Conservation (phyloP, 2,329 filamentous ascomycete species). For the Colletotrichum cereale region DNA sequence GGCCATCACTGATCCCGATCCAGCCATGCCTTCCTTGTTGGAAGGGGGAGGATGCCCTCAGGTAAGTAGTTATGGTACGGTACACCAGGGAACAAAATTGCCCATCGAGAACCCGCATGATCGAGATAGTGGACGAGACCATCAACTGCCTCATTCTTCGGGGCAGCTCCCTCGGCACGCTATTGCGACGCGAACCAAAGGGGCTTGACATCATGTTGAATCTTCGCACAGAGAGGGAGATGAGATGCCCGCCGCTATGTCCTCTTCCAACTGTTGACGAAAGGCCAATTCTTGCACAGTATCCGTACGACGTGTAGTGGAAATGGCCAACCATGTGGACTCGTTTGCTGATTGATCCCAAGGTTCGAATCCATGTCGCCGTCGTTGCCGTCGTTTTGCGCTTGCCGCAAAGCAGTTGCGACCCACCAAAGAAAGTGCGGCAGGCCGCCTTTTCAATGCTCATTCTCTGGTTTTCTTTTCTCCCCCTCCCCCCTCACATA, state of each 20-base stretch:
- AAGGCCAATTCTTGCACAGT: neutral
- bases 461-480: neutral
- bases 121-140: neutral
- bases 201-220: neutral
- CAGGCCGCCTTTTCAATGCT: constrained; percentile 1
- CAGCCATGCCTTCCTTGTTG: neutral
- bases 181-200: neutral
- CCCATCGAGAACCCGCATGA: neutral
- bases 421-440: constrained; percentile 31
- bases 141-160: neutral
- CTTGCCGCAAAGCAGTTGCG: constrained; percentile 6
- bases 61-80: neutral
- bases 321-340: neutral
- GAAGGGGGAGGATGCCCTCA: neutral
- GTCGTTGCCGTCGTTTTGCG: neutral
- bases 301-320: neutral
- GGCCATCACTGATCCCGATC: constrained; percentile 1
- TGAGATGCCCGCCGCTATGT: neutral
- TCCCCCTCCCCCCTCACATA: neutral
- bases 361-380: neutral
- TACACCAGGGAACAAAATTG: neutral
- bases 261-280: neutral
- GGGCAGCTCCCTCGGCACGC: neutral
- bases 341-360: neutral
- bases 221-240: neutral